Percentiles rank a stretch among this genome's conserved stretches.
Conservation (phyloP, 2,329 filamentous ascomycete species). For the Nannizziopsis arthrosporioides region DNA sequence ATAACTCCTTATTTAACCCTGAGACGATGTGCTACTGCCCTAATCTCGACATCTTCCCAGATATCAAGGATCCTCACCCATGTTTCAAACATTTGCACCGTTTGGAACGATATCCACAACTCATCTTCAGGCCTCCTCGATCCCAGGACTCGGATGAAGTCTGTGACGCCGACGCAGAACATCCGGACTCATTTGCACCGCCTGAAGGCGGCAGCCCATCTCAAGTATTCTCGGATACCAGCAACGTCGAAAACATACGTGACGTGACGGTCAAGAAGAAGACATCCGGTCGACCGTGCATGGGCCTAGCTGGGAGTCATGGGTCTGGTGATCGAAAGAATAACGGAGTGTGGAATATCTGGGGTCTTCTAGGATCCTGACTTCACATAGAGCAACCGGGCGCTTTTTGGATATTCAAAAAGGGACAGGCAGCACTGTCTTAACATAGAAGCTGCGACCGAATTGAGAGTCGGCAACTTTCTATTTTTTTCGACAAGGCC, state of each 20-base stretch:
- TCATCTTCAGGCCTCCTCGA: slow-evolving; percentile 8
- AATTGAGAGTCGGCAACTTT: no score
- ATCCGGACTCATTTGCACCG: neutral
- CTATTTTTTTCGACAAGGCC: no score
- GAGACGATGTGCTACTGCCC: slow-evolving; percentile 9
- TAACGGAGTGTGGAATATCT: neutral
- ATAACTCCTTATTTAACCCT: slow-evolving; percentile 7
- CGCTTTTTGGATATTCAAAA: neutral
- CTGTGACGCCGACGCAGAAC: neutral
- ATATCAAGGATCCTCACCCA: slow-evolving; percentile 11
- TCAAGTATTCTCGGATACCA: neutral
- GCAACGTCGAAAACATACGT: no score
- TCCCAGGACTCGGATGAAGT: neutral
- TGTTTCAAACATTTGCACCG: slow-evolving; percentile 10
- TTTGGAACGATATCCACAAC: neutral
- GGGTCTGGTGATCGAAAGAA: neutral
- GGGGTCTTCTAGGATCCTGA: slow-evolving; percentile 1
- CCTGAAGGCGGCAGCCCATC: neutral
- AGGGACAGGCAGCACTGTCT: no score
- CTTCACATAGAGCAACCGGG: neutral
- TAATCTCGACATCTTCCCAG: slow-evolving; percentile 6
- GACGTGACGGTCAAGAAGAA: no score
- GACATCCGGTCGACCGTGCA: no score
- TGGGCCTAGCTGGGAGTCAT: neutral
- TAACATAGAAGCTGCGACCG: no score